Evolutionary conservation across 2,329 filamentous ascomycete species (phyloP).

Genomic region (Pseudogymnoascus sp.): DNA sequence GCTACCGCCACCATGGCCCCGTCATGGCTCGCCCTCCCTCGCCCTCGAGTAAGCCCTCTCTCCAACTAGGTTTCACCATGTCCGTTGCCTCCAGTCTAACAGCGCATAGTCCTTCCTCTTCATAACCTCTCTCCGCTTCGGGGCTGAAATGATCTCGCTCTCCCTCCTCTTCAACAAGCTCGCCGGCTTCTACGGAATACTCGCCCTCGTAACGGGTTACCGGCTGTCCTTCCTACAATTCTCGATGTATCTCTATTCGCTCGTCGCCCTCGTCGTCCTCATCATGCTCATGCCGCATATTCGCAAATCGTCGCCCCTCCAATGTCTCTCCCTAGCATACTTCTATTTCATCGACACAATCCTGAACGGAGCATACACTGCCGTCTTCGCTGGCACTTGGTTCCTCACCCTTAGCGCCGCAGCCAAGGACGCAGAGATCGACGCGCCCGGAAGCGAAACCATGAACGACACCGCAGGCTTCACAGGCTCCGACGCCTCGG

Average conservation of each 20-base stretch:
- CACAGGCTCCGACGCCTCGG: conserved; percentile 45
- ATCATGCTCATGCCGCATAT: conserved; percentile 71
- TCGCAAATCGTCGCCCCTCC: conserved; percentile 67
- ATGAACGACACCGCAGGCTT: conserved; percentile 59
- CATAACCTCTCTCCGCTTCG: conserved; percentile 77
- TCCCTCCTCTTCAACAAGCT: conserved; percentile 86
- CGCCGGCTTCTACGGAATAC: conserved; percentile 80
- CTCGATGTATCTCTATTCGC: conserved; percentile 85
- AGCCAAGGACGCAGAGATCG: conserved; percentile 33
- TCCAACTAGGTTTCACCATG: background rate
- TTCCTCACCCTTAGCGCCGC: conserved; percentile 58
- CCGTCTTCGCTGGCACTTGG: conserved; percentile 76
- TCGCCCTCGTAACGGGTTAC: conserved; percentile 82
- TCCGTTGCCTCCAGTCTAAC: background rate
- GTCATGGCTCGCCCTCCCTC: conserved; percentile 1
- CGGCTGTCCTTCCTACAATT: conserved; percentile 75
- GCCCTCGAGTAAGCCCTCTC: background rate
- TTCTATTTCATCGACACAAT: conserved; percentile 76
- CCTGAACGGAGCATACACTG: conserved; percentile 75
- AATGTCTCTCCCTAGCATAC: conserved; percentile 75
- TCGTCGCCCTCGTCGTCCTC: conserved; percentile 60
- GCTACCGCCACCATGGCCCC: conserved; percentile 2
- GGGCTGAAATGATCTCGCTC: conserved; percentile 75
- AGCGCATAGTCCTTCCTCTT: conserved; percentile 67
- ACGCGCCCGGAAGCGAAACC: conserved; percentile 28